These are phyloP conservation scores for Pythium dissotocum DNA, from an alignment of 352 stramenopile genomes.

Conservation along the genomic window DNA sequence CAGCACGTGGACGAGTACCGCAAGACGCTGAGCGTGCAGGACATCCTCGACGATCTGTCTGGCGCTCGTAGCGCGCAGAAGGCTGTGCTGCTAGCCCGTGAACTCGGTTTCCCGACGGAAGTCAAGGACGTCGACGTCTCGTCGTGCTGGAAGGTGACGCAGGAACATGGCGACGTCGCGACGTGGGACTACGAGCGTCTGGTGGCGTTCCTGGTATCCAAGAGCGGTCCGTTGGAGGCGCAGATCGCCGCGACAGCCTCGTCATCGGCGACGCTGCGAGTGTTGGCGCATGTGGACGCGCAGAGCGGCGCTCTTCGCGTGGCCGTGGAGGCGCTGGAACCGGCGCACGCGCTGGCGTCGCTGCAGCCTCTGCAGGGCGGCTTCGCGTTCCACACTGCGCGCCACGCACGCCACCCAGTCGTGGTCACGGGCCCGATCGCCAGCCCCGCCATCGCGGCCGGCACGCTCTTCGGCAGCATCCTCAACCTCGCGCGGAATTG, in stretches of 20 bases:
- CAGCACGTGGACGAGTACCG: constrained; percentile 59
- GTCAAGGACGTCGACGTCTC: constrained; percentile 67
- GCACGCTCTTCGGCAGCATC: constrained; percentile 78
- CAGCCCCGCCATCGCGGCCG: constrained; percentile 72
- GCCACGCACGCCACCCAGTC: constrained; percentile 71
- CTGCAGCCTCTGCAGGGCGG: constrained; percentile 69
- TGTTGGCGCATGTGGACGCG: constrained; percentile 62
- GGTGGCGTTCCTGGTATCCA: constrained; percentile 48
- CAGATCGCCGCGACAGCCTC: constrained; percentile 34
- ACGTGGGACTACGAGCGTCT: constrained; percentile 61
- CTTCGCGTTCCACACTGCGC: constrained; percentile 79
- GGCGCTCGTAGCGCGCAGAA: constrained; percentile 89
- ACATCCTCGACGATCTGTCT: constrained; percentile 93
- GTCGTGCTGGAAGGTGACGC: constrained; percentile 42
- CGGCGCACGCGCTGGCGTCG: constrained; percentile 56
- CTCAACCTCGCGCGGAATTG: constrained; percentile 73
- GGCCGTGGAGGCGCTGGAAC: constrained; percentile 41
- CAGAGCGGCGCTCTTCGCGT: constrained; percentile 50
- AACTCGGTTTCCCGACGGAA: constrained; percentile 88
- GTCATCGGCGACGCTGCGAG: constrained; percentile 40
- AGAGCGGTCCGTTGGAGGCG: constrained; percentile 41
- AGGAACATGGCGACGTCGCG: constrained; percentile 29
- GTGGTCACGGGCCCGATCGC: constrained; percentile 82
- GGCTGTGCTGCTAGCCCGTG: constrained; percentile 91
- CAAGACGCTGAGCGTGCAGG: constrained; percentile 49